A percentile compares a stretch with the other conserved stretches of the same genome.
Evolutionary conservation across 208 protist species (phyloP).

Genomic region (Histomonas meleagridis): DNA sequence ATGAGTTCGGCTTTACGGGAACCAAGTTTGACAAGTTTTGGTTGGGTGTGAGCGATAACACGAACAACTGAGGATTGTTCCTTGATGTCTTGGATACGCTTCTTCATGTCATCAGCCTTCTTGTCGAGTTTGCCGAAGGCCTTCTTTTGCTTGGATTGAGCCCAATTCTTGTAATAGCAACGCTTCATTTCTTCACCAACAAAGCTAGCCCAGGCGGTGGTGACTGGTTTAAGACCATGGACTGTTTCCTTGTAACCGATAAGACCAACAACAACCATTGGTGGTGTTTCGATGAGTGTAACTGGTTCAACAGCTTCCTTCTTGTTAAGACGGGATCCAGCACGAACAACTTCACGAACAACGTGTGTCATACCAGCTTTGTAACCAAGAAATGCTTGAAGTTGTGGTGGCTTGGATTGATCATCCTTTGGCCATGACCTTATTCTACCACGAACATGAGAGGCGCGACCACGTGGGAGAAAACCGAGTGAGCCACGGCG

Average conservation of each 20-base stretch:
- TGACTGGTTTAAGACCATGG: conserved; percentile 52
- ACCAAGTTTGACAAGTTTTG: conserved; percentile 57
- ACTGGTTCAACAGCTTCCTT: background rate
- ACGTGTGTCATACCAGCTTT: background rate
- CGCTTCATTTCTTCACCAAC: conserved; percentile 76
- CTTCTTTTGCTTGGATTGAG: conserved; percentile 78
- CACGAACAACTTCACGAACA: background rate
- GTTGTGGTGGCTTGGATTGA: background rate
- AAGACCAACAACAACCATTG: background rate
- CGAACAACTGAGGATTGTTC: conserved; percentile 83
- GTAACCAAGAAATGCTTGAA: background rate
- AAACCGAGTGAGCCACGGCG: conserved; percentile 92
- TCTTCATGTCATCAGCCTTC: conserved; percentile 59
- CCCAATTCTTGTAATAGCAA: conserved; percentile 97
- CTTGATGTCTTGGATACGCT: conserved; percentile 73
- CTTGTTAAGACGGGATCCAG: background rate
- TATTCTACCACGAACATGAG: background rate
- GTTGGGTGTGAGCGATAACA: conserved; percentile 92
- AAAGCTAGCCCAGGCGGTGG: conserved; percentile 91
- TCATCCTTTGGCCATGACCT: background rate
- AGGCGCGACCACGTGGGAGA: background rate
- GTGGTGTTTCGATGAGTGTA: background rate
- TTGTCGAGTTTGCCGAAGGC: conserved; percentile 84
- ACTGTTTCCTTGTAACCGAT: background rate
- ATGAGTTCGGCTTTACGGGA: conserved; percentile 96